These are phyloP conservation scores for Pythium plurisporium DNA, from an alignment of 352 stramenopile genomes.

Conservation along the genomic window DNA sequence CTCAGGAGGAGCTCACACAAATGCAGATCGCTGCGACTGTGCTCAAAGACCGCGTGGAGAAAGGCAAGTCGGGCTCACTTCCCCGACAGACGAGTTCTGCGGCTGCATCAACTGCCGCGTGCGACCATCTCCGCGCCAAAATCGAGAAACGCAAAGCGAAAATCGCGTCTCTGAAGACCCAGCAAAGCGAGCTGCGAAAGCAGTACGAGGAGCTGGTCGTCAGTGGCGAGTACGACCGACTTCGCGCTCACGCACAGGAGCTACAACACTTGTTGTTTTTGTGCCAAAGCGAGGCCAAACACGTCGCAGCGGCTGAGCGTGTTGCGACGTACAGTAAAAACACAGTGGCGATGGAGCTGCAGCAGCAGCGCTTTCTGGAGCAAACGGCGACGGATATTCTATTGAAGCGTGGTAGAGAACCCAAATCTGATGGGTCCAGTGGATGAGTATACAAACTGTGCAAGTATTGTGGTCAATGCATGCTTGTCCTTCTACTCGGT, in stretches of 20 bases:
- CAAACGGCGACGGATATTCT: constrained; percentile 64
- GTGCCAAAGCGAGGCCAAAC: constrained; percentile 47
- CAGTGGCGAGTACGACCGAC: constrained; percentile 38
- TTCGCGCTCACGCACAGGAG: constrained; percentile 55
- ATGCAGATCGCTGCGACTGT: constrained; percentile 52
- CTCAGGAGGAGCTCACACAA: constrained; percentile 52
- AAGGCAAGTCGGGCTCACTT: neutral
- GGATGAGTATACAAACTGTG: too few species aligned
- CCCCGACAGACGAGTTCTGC: neutral
- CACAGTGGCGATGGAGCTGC: constrained; percentile 29
- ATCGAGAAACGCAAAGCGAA: constrained; percentile 42
- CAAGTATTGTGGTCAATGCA: too few species aligned
- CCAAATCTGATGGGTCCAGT: too few species aligned
- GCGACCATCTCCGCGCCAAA: constrained; percentile 46
- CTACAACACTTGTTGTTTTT: constrained; percentile 68
- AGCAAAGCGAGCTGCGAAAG: constrained; percentile 23
- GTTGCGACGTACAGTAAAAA: constrained; percentile 29
- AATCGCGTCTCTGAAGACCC: constrained; percentile 30
- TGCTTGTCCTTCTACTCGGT: neutral
- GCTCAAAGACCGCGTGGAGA: constrained; percentile 23
- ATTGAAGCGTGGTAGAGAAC: constrained; percentile 42
- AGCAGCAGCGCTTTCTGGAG: constrained; percentile 40
- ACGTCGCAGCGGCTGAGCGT: constrained; percentile 38
- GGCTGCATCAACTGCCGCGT: constrained; percentile 28
- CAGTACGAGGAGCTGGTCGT: constrained; percentile 41